These are phyloP conservation scores for Leccinellum albellum DNA, from an alignment of 768 basidiomycete genomes.

Conservation along the genomic window DNA sequence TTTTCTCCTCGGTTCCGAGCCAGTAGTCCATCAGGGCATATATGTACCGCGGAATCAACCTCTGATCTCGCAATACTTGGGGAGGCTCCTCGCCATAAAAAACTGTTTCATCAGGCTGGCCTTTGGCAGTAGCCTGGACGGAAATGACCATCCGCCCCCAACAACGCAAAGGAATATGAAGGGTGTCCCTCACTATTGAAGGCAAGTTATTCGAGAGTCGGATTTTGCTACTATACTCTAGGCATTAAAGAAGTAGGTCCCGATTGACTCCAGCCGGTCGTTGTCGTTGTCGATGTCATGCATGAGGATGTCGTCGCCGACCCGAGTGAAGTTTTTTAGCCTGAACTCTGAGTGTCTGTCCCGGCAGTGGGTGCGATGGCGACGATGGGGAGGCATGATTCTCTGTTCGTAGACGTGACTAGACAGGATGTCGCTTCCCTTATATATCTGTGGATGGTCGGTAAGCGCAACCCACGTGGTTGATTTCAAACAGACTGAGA, in stretches of 20 bases:
- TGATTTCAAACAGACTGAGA: no score
- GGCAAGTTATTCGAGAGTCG: no score
- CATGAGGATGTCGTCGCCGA: background rate
- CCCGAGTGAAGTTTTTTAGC: background rate
- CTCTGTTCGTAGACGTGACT: background rate
- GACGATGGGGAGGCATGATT: background rate
- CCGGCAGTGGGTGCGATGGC: background rate
- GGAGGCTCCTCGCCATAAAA: background rate
- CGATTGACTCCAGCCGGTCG: background rate
- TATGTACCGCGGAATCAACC: background rate
- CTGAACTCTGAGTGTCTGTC: background rate
- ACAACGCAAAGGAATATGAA: no score
- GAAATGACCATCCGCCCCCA: no score
- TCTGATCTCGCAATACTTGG: background rate
- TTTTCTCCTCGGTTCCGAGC: no score
- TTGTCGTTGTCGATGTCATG: background rate
- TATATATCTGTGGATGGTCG: background rate
- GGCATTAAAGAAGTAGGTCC: background rate
- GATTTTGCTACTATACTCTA: background rate
- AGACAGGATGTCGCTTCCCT: no score
- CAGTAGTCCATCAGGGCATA: background rate
- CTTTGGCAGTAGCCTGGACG: no score
- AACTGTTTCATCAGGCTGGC: background rate
- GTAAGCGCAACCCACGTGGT: background rate
- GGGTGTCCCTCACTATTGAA: no score